Evolutionary conservation across 192 early-diverging fungal genomes (phyloP).

Genomic region (Podochytrium sp.): DNA sequence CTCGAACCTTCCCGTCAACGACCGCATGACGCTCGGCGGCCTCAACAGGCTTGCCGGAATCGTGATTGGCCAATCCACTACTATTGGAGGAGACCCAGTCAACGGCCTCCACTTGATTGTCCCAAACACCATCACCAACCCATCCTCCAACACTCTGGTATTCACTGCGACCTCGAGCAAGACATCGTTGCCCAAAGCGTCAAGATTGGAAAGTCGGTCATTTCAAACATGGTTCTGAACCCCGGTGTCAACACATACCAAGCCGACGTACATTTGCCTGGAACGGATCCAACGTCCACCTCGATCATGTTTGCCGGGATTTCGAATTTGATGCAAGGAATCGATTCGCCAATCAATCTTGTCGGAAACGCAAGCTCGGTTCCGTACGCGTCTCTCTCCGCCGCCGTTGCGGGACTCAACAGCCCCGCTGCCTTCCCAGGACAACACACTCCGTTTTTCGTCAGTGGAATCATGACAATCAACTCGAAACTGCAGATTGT

Average conservation of each 20-base stretch:
- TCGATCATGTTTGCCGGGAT: not conserved
- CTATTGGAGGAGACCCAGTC: not conserved
- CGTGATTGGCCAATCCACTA: not conserved
- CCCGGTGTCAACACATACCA: not conserved
- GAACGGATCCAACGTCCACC: not conserved
- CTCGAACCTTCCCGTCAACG: not conserved
- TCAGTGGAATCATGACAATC: not conserved
- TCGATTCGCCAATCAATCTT: not conserved
- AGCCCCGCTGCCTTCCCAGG: conserved; percentile 7
- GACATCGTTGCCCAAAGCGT: not conserved
- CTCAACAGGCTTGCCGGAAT: not conserved
- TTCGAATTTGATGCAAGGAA: not conserved
- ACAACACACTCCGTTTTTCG: not conserved
- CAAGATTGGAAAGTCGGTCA: not conserved
- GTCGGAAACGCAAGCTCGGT: conserved; percentile 3
- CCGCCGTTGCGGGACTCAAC: not conserved
- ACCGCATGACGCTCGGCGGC: not conserved
- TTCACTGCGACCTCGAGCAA: conserved; percentile 2
- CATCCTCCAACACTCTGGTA: not conserved
- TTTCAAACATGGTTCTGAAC: not conserved
- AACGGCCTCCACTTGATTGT: not conserved
- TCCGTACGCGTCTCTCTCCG: conserved; percentile 8
- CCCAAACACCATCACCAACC: not conserved
- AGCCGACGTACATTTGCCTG: not conserved
- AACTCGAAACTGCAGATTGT: not conserved